Percentiles rank a stretch among this genome's conserved stretches.
Conservation (phyloP, 192 early-diverging fungal species). For the Gamsiella multidivaricata region DNA sequence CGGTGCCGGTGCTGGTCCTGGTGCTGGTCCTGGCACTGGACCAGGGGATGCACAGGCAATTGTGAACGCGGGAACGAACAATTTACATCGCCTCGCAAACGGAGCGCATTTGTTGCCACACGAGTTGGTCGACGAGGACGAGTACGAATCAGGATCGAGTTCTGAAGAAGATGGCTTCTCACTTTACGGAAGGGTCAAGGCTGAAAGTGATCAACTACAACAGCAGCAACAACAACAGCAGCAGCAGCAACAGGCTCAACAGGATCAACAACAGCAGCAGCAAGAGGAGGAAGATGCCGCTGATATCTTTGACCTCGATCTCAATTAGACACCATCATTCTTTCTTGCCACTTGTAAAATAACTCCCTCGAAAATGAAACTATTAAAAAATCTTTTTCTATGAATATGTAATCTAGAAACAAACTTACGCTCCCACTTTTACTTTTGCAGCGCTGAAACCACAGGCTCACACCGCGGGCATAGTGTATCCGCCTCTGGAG, state of each 20-base stretch:
- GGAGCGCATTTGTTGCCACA: conserved; percentile 14
- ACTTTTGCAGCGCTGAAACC: conserved; percentile 18
- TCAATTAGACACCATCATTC: too few relatives aligned
- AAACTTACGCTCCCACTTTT: too few relatives aligned
- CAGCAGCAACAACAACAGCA: conserved; percentile 22
- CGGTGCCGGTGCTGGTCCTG: neutral
- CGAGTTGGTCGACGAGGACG: conserved; percentile 21
- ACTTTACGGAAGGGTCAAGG: conserved; percentile 18
- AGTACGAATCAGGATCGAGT: conserved; percentile 40
- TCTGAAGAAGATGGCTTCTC: conserved; percentile 35
- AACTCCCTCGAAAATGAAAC: too few relatives aligned
- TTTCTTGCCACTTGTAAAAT: too few relatives aligned
- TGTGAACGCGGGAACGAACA: neutral
- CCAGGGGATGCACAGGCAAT: neutral
- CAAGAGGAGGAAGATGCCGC: conserved; percentile 20
- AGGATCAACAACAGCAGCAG: conserved; percentile 1
- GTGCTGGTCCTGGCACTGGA: neutral
- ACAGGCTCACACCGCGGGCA: conserved; percentile 70
- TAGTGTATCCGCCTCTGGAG: conserved; percentile 57
- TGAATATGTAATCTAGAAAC: too few relatives aligned
- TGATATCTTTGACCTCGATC: conserved; percentile 16
- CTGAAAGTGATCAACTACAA: conserved; percentile 8
- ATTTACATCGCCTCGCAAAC: neutral
- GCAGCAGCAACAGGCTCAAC: conserved; percentile 28
- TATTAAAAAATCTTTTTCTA: too few relatives aligned